These are phyloP conservation scores for Colletotrichum cereale DNA, from an alignment of 2,329 filamentous ascomycete species.

Conservation along the genomic window DNA sequence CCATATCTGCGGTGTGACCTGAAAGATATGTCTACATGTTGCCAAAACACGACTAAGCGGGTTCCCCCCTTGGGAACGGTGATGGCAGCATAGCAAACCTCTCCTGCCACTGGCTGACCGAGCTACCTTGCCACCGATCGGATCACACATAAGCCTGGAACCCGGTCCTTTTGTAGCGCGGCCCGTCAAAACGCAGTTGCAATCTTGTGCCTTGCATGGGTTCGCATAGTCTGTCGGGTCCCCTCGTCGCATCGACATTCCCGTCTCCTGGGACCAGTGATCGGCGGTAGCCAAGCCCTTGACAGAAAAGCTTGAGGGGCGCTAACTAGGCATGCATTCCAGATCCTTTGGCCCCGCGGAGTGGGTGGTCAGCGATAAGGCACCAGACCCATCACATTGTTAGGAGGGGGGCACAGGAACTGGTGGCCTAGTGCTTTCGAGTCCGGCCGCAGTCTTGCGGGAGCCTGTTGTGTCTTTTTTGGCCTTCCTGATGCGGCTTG, in stretches of 20 bases:
- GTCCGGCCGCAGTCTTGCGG: neutral
- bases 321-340: neutral
- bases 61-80: neutral
- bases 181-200: neutral
- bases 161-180: conserved; percentile 22
- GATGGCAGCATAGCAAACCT: neutral
- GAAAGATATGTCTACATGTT: neutral
- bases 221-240: neutral
- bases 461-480: neutral
- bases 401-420: too few relatives aligned
- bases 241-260: neutral
- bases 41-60: neutral
- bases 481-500: conserved; percentile 30
- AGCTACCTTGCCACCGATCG: too few relatives aligned
- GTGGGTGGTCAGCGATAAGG: conserved; percentile 33
- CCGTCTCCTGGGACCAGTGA: neutral
- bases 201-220: conserved; percentile 32
- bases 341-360: conserved; percentile 24
- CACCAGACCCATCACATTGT: neutral
- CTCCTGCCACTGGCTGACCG: neutral
- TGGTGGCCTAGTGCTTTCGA: neutral
- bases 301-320: conserved; percentile 5
- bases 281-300: neutral
- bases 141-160: neutral
- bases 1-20: neutral